A percentile compares a stretch with the other conserved stretches of the same genome.
Evolutionary conservation across 78 protist genomes (phyloP).

Genomic region (Dictyostelium intermedium): DNA sequence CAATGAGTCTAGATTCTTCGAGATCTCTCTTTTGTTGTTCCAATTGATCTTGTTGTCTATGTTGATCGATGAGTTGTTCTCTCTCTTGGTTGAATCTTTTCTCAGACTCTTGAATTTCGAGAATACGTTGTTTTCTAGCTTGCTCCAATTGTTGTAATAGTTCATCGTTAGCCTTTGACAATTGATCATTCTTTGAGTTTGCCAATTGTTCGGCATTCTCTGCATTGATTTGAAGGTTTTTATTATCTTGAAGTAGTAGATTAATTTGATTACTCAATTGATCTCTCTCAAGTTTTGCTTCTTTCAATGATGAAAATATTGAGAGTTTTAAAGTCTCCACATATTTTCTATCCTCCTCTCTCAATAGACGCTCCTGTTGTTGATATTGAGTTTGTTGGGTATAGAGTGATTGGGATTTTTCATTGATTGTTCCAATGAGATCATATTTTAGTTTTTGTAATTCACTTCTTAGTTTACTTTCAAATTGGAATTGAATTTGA

Average conservation of each 20-base stretch:
- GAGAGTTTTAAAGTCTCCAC: conserved; percentile 41
- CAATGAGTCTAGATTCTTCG: conserved; percentile 29
- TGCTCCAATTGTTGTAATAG: conserved; percentile 14
- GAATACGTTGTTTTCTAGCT: conserved; percentile 3
- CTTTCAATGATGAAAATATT: conserved; percentile 32
- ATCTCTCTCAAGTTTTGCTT: conserved; percentile 43
- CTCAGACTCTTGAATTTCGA: conserved; percentile 44
- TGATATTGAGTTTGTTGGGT: conserved; percentile 34
- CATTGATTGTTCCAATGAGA: neutral
- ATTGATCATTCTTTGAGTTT: neutral
- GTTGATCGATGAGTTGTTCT: conserved; percentile 20
- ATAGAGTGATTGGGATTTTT: conserved; percentile 9
- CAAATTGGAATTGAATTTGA: conserved; percentile 58
- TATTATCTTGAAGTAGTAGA: neutral
- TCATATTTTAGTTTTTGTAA: conserved; percentile 56
- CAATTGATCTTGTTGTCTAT: neutral
- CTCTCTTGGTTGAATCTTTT: conserved; percentile 22
- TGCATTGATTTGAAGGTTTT: neutral
- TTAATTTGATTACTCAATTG: conserved; percentile 41
- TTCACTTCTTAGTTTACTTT: conserved; percentile 18
- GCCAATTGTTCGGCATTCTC: neutral
- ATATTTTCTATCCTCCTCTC: conserved; percentile 72
- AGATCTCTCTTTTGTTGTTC: conserved; percentile 7
- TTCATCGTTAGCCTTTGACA: conserved; percentile 45
- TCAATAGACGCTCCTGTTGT: conserved; percentile 15